These are phyloP conservation scores for Zygosaccharomyces gambellarensis DNA, from an alignment of 805 yeast species.

Conservation along the genomic window DNA sequence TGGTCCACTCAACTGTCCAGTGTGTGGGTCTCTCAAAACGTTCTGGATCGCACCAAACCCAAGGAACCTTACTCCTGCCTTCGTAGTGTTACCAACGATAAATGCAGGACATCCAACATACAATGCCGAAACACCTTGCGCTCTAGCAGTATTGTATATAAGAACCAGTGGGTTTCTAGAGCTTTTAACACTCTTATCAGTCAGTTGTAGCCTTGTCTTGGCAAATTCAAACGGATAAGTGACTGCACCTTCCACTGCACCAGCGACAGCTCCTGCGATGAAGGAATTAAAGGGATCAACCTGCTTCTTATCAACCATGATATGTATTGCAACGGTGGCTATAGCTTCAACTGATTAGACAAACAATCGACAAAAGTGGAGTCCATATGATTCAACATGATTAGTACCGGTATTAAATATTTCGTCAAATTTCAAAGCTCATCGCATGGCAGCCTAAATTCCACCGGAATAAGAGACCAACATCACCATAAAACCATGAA, in stretches of 20 bases:
- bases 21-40: conserved; percentile 65
- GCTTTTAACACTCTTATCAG: conserved; percentile 55
- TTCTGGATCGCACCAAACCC: conserved; percentile 88
- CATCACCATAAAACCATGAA: background rate
- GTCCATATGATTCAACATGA: background rate
- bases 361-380: background rate
- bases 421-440: conserved; percentile 2
- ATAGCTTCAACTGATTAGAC: background rate
- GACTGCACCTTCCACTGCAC: conserved; percentile 87
- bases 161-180: conserved; percentile 82
- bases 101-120: conserved; percentile 97
- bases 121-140: conserved; percentile 72
- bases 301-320: conserved; percentile 27
- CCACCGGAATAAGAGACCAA: conserved; percentile 5
- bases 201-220: conserved; percentile 84
- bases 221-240: conserved; percentile 98
- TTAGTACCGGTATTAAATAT: background rate
- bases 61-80: conserved; percentile 90
- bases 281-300: conserved; percentile 77
- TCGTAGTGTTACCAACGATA: conserved; percentile 91
- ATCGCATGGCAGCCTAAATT: conserved; percentile 3
- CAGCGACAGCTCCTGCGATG: conserved; percentile 94
- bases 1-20: conserved; percentile 81
- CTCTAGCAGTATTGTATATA: conserved; percentile 65
- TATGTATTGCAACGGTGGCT: background rate